Evolutionary conservation across 2,329 filamentous ascomycete genomes (phyloP).

Genomic region (Fusarium tjaetaba): DNA sequence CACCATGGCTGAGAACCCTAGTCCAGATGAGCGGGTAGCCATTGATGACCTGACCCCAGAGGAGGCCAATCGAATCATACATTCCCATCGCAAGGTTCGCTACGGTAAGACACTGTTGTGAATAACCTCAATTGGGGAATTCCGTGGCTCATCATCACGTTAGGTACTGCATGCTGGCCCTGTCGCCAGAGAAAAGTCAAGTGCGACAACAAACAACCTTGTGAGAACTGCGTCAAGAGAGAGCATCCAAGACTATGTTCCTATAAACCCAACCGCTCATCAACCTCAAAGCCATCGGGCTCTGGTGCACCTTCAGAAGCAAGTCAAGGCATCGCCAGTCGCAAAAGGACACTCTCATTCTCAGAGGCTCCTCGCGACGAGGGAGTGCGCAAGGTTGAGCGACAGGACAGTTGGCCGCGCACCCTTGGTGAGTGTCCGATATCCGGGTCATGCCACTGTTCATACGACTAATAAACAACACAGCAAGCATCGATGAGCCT

Average conservation of each 20-base stretch:
- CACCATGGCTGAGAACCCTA: constrained; percentile 57
- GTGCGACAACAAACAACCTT: constrained; percentile 75
- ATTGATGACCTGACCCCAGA: constrained; percentile 70
- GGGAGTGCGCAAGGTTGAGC: constrained; percentile 46
- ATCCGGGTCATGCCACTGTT: constrained; percentile 20
- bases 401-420: constrained; percentile 55
- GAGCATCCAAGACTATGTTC: constrained; percentile 73
- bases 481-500: constrained; percentile 61
- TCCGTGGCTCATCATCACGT: constrained; percentile 24
- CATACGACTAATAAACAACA: constrained; percentile 31
- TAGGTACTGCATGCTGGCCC: constrained; percentile 73
- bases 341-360: constrained; percentile 50
- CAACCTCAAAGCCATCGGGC: constrained; percentile 49
- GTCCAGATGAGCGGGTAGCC: constrained; percentile 56
- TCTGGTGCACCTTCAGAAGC: constrained; percentile 42
- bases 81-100: constrained; percentile 74
- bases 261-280: constrained; percentile 69
- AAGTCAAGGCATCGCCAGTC: constrained; percentile 31
- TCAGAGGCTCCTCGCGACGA: constrained; percentile 46
- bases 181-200: constrained; percentile 75
- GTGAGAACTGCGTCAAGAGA: constrained; percentile 74
- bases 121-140: constrained; percentile 27
- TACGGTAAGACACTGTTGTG: constrained; percentile 62
- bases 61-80: constrained; percentile 74
- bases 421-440: constrained; percentile 49